Conservation (phyloP, 164 flowering plant species). For the Brasenia schreberi region DNA sequence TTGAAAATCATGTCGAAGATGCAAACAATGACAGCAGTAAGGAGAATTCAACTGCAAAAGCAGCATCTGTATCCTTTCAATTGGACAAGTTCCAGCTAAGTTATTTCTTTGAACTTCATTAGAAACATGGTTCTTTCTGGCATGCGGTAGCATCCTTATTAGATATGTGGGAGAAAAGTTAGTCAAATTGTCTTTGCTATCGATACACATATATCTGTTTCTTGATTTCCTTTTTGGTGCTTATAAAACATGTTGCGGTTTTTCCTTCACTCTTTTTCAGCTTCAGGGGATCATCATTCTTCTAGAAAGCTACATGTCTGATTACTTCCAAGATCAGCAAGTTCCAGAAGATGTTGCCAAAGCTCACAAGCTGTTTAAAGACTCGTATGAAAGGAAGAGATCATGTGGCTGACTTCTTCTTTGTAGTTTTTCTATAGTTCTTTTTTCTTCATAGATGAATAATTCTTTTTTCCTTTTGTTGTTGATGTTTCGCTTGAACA, state of each 20-base stretch:
- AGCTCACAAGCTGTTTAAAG: not conserved
- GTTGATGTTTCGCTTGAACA: too few species aligned
- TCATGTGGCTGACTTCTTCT: not conserved
- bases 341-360: not conserved
- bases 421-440: too few species aligned
- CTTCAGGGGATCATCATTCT: not conserved
- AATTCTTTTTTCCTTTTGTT: too few species aligned
- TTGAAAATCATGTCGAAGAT: conserved; percentile 35
- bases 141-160: too few species aligned
- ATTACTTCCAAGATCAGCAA: not conserved
- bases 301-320: not conserved
- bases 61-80: conserved; percentile 54
- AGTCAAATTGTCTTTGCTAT: too few species aligned
- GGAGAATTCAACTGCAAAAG: conserved; percentile 17
- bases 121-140: too few species aligned
- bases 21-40: conserved; percentile 14
- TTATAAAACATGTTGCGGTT: not conserved
- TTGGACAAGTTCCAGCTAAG: not conserved
- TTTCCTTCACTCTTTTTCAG: not conserved
- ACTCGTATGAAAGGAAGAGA: not conserved
- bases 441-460: too few species aligned
- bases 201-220: too few species aligned
- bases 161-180: too few species aligned
- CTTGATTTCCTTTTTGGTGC: not conserved
- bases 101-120: too few species aligned